These are phyloP conservation scores for Vanilla planifolia DNA, from an alignment of 106 monocot species.

Conservation along the genomic window DNA sequence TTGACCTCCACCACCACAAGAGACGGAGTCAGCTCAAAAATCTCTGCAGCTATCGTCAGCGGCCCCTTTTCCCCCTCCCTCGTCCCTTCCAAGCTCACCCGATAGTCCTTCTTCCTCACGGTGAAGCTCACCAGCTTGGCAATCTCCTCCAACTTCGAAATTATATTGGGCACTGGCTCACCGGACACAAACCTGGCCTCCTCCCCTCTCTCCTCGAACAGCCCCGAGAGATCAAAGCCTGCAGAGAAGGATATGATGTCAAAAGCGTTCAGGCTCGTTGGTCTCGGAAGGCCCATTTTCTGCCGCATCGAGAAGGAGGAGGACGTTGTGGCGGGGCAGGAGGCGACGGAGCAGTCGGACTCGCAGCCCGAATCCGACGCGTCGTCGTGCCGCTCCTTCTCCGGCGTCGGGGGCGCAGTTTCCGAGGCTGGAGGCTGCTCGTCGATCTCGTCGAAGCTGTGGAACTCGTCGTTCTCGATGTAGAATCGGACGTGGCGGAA, in stretches of 20 bases:
- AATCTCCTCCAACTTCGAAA: slow-evolving; percentile 67
- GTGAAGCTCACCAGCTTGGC: slow-evolving; percentile 49
- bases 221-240: slow-evolving; percentile 51
- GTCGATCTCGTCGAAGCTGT: slow-evolving; percentile 17
- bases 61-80: slow-evolving; percentile 63
- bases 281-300: slow-evolving; percentile 24
- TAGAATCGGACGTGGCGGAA: slow-evolving; percentile 42
- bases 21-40: slow-evolving; percentile 53
- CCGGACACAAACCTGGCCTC: slow-evolving; percentile 46
- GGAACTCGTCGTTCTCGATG: slow-evolving; percentile 43
- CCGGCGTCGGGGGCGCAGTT: neutral
- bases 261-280: slow-evolving; percentile 55
- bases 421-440: neutral
- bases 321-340: slow-evolving; percentile 39
- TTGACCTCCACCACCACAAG: slow-evolving; percentile 65
- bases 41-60: slow-evolving; percentile 53
- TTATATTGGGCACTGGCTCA: slow-evolving; percentile 40
- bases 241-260: slow-evolving; percentile 68
- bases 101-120: slow-evolving; percentile 55
- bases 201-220: slow-evolving; percentile 59
- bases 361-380: slow-evolving; percentile 41
- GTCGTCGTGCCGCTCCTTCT: slow-evolving; percentile 2
- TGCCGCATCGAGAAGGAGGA: neutral
- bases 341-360: slow-evolving; percentile 53
- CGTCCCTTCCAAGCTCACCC: slow-evolving; percentile 65